phyloP scores from a whole-genome alignment of 2,329 filamentous ascomycete genomes.

The Fusarium domesticum region DNA sequence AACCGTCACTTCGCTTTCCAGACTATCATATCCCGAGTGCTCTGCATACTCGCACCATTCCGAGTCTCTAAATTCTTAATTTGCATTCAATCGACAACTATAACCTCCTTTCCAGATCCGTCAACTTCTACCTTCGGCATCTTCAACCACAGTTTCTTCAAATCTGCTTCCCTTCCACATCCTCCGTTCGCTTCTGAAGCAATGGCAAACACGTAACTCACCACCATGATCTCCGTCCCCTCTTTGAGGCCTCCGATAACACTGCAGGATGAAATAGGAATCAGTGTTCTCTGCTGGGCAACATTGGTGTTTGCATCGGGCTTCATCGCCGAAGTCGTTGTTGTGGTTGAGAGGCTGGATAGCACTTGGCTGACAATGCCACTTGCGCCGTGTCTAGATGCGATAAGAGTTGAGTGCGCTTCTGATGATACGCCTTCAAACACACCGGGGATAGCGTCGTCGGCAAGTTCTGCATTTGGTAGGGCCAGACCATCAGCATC shows the following conservation, averaged over 20 bases:
- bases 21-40: too few relatives aligned
- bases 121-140: background rate
- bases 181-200: background rate
- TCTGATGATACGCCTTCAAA: too few relatives aligned
- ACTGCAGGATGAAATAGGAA: constrained; percentile 4
- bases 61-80: too few relatives aligned
- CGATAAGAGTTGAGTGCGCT: too few relatives aligned
- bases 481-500: background rate
- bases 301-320: constrained; percentile 18
- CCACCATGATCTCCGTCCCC: background rate
- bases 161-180: background rate
- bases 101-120: too few relatives aligned
- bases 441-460: too few relatives aligned
- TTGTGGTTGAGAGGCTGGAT: background rate
- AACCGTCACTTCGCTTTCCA: too few relatives aligned
- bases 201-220: constrained; percentile 6
- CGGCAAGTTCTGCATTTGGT: background rate
- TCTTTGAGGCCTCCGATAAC: background rate
- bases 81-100: too few relatives aligned
- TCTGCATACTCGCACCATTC: too few relatives aligned
- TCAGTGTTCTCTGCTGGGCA: constrained; percentile 10
- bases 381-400: background rate
- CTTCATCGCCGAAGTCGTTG: constrained; percentile 2
- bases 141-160: constrained; percentile 1
- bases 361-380: background rate